These are phyloP conservation scores for Fusarium nanum DNA, from an alignment of 2,329 filamentous ascomycete genomes.

Conservation along the genomic window DNA sequence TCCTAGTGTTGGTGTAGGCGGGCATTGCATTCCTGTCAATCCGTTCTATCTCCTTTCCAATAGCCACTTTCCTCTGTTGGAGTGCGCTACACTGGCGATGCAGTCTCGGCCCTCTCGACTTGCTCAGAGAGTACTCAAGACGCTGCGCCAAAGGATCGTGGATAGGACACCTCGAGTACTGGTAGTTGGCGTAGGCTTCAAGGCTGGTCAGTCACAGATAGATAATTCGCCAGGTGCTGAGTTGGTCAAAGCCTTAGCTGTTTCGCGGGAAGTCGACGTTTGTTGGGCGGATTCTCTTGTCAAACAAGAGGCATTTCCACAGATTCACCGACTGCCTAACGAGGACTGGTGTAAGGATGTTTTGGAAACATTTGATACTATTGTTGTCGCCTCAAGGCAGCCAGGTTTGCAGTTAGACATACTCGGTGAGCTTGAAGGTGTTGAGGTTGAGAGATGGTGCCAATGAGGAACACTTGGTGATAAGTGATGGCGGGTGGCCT, in stretches of 20 bases:
- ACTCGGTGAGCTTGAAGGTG: constrained; percentile 50
- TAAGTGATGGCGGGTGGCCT: neutral
- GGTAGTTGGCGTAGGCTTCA: constrained; percentile 61
- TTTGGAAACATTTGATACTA: constrained; percentile 54
- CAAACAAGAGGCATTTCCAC: constrained; percentile 52
- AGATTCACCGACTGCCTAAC: constrained; percentile 52
- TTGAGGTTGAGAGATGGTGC: constrained; percentile 55
- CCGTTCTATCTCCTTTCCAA: constrained; percentile 63
- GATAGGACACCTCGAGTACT: constrained; percentile 49
- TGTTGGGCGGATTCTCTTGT: constrained; percentile 57
- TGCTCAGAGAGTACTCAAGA: constrained; percentile 48
- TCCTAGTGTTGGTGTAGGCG: constrained; percentile 62
- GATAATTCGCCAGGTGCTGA: constrained; percentile 59
- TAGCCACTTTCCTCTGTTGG: constrained; percentile 58
- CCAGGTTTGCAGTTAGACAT: constrained; percentile 53
- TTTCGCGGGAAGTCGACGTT: constrained; percentile 53
- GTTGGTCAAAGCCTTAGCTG: constrained; percentile 50
- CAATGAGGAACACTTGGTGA: neutral
- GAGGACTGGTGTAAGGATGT: constrained; percentile 51
- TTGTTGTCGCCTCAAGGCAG: constrained; percentile 57
- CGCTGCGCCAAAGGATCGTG: constrained; percentile 32
- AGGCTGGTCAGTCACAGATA: constrained; percentile 58
- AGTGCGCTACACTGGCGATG: constrained; percentile 57
- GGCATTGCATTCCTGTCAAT: constrained; percentile 67
- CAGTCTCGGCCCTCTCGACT: constrained; percentile 54